Evolutionary conservation across 2,329 filamentous ascomycete genomes (phyloP), one percentile per base, ranked within the genome.

Genomic region (Alternaria postmessia): DNA sequence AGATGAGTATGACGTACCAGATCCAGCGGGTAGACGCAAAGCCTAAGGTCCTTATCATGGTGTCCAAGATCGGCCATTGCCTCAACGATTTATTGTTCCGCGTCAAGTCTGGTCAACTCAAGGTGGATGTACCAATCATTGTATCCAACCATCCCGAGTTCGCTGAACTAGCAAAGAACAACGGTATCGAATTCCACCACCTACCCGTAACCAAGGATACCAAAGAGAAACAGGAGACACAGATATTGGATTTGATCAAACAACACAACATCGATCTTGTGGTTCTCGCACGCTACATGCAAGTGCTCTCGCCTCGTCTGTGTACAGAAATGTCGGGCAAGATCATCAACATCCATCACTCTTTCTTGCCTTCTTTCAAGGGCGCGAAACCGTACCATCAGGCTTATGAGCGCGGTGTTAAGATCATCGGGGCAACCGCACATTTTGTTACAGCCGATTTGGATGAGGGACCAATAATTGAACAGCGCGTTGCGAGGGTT

Each of bases 341-440:
- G 76, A 95, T 95, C 81, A 94, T 95, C 89, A 95, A 95, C 82
- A 94, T 95, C 79, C 92, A 95, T 81, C 92, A 95, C 82, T 90
- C 87, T 68, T 95, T 95, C 86, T 78, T 95, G 84, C 92, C 92
- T 0, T 89, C 86, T 9, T 95, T 95, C 87, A 95, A 95, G 85
- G 92, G 92, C 62, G 92, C 92, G 30, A 93, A 92, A 81, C 92
- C 92, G 3, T 95, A 95, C 80, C 92, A 94, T 79, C 92, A 95
- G 83, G 92, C 92, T 7, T 94, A 91, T 75, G 91, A 94, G 65
- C 87, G 91, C 28, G 92, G 92, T 61, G 92, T 95, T 67, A 95
- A 95, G 86, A 94, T 95, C 69, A 93, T 94, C 58, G 92, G 92
- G 60, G 92, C 92, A 24, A 93, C 91, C 2, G 92, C 92, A 5